These are phyloP conservation scores for Trypanosoma vivax DNA, from an alignment of 208 protist species.

Conservation along the genomic window DNA sequence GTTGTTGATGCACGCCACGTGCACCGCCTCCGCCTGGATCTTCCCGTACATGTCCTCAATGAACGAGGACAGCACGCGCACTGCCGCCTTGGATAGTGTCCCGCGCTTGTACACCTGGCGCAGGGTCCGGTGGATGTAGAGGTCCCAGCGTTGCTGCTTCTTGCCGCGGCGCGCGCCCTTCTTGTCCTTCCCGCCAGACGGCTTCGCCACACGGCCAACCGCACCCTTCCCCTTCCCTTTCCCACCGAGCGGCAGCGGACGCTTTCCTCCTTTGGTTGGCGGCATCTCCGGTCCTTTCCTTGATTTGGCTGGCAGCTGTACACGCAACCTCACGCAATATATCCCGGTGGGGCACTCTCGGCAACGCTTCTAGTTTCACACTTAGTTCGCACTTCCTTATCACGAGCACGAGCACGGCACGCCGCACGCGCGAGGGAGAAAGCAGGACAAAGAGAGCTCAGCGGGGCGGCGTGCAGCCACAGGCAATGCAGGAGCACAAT, in stretches of 20 bases:
- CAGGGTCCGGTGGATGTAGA: conserved; percentile 94
- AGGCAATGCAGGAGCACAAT: too few relatives aligned
- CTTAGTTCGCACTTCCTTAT: too few relatives aligned
- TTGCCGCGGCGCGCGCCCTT: conserved; percentile 47
- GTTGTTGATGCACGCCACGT: conserved; percentile 96
- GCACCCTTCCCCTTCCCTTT: conserved; percentile 97
- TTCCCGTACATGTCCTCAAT: conserved; percentile 98
- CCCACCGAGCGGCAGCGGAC: conserved; percentile 88
- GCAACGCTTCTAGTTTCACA: too few relatives aligned
- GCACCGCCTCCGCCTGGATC: conserved; percentile 94
- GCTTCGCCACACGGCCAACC: conserved; percentile 91
- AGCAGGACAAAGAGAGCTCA: too few relatives aligned
- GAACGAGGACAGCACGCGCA: conserved; percentile 98
- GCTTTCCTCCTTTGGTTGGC: conserved; percentile 84
- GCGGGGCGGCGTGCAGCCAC: too few relatives aligned
- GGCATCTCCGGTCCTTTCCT: conserved; percentile 34
- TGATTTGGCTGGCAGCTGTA: background rate
- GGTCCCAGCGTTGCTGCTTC: conserved; percentile 82
- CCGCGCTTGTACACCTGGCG: conserved; percentile 97
- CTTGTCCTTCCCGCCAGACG: conserved; percentile 41
- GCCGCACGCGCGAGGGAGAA: too few relatives aligned
- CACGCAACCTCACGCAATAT: too few relatives aligned
- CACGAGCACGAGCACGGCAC: too few relatives aligned
- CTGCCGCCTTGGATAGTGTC: conserved; percentile 94
- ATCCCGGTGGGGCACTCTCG: too few relatives aligned